Conservation (phyloP, 2,329 filamentous ascomycete genomes). For the Penicillium occitanis region DNA sequence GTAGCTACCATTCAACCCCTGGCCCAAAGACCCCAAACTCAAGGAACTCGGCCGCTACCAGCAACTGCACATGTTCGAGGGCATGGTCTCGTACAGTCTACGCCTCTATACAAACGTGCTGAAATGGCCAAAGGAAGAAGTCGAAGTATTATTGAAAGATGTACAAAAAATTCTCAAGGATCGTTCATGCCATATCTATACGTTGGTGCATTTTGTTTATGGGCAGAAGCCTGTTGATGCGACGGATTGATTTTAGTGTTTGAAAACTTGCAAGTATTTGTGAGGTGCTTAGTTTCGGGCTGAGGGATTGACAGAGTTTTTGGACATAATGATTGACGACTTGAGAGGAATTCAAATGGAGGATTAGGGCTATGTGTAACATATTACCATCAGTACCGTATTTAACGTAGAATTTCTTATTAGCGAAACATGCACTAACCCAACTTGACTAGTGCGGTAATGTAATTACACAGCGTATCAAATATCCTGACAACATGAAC, state of each 20-base stretch:
- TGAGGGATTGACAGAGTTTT: too few relatives aligned
- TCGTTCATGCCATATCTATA: slow-evolving; percentile 34
- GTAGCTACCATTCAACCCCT: slow-evolving; percentile 26
- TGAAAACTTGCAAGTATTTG: background rate
- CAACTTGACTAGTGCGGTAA: background rate
- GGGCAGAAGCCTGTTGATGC: slow-evolving; percentile 18
- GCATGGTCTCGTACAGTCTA: slow-evolving; percentile 28
- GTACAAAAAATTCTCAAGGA: slow-evolving; percentile 35
- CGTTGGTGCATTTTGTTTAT: slow-evolving; percentile 23
- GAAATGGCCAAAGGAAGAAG: slow-evolving; percentile 33
- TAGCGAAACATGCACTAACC: too few relatives aligned
- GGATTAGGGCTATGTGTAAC: background rate
- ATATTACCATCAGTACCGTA: background rate
- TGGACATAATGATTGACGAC: background rate
- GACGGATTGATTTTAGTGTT: background rate
- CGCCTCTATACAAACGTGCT: slow-evolving; percentile 32
- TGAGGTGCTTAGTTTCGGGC: background rate
- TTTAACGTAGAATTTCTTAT: background rate
- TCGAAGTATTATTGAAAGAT: slow-evolving; percentile 33
- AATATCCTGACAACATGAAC: background rate
- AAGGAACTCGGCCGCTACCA: slow-evolving; percentile 49
- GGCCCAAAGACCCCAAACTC: slow-evolving; percentile 47
- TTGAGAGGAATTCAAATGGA: background rate
- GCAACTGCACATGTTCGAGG: slow-evolving; percentile 26
- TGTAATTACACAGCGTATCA: background rate